Evolutionary conservation across 805 yeast genomes (phyloP), one percentile per base, ranked within the genome.

Genomic region (Nakazawaea molendinolei): DNA sequence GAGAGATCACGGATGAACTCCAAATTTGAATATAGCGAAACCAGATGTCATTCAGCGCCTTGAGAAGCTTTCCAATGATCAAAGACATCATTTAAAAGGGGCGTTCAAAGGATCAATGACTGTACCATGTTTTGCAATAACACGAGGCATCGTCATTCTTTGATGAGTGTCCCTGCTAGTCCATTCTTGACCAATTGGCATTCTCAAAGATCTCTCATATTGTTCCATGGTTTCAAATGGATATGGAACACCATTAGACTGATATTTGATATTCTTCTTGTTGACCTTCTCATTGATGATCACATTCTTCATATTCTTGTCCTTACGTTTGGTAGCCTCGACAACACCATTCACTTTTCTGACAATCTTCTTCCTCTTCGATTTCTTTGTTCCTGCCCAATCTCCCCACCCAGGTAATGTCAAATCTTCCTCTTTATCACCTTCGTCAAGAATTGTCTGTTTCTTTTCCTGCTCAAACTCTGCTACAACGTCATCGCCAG

Each of bases 141-240:
- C 79, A 50, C 84, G 72, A 28, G 98, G 97, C 76, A 84, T 87
- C 33, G 92, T 86, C 47, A 86, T 65, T 53, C 76, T 76, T 64
- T 87, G 95, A 64, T 84, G 92, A 3, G 95, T 77, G 37, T 77
- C 81, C 53, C 86, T 77, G 5, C 95, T 75, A 7, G 90, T 79
- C 97, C 97, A 92, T 60, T 92, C 95, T 58, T 85, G 94, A 18
- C 97, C 97, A 42, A 92, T 66, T n/a, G 97, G 97, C 86, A 86
- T 81, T 53, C 95, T 74, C 51, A 92, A 66, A 5, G 95, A 78
- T 53, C 95, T 75, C 60, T 92, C 98, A 58, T 92, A 92, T 61
- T 92, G 97, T 55, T 87, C 97, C 55, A 80, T 72, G 42, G 80
- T 81, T 62, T 92, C 97, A 57, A 71, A 92, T 41, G 97, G 97